Percentiles rank a stretch among this genome's conserved stretches.
phyloP scores from a whole-genome alignment of 306 rosid species.

The Dicorynia guianensis region DNA sequence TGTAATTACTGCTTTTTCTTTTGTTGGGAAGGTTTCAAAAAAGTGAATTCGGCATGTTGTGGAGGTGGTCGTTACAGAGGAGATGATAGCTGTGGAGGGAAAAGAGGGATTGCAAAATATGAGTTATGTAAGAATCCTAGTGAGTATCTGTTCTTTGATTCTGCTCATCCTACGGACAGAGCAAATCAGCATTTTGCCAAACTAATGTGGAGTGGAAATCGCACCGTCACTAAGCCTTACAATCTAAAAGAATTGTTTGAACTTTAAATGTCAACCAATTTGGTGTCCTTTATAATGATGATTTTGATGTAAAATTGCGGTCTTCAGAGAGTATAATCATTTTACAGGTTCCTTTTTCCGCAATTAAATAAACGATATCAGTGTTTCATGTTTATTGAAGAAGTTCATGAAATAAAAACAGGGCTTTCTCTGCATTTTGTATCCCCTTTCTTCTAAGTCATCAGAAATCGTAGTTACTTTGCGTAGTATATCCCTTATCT shows the following conservation, averaged over 20 bases:
- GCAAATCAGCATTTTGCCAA: constrained; percentile 41
- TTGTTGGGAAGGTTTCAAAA: constrained; percentile 39
- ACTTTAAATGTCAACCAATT: too few species aligned
- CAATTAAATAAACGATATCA: too few species aligned
- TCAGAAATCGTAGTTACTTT: too few species aligned
- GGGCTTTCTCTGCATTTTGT: too few species aligned
- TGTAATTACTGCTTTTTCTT: not conserved
- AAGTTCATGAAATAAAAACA: too few species aligned
- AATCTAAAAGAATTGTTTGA: constrained; percentile 15
- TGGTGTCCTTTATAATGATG: too few species aligned
- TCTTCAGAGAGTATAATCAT: too few species aligned
- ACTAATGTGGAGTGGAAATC: constrained; percentile 40
- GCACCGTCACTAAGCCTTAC: not conserved
- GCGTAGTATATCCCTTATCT: too few species aligned
- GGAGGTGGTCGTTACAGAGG: constrained; percentile 27
- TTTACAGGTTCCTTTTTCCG: too few species aligned
- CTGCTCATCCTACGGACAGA: constrained; percentile 47
- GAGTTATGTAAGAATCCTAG: constrained; percentile 26
- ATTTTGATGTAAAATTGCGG: too few species aligned
- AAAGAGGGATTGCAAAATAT: constrained; percentile 5
- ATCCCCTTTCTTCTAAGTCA: too few species aligned
- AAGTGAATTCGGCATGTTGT: constrained; percentile 29
- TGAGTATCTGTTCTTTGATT: constrained; percentile 53
- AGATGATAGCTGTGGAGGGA: constrained; percentile 28
- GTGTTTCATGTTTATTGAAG: too few species aligned